These are phyloP conservation scores for Gryganskiella cystojenkinii DNA, from an alignment of 192 early-diverging fungal species.

Conservation along the genomic window DNA sequence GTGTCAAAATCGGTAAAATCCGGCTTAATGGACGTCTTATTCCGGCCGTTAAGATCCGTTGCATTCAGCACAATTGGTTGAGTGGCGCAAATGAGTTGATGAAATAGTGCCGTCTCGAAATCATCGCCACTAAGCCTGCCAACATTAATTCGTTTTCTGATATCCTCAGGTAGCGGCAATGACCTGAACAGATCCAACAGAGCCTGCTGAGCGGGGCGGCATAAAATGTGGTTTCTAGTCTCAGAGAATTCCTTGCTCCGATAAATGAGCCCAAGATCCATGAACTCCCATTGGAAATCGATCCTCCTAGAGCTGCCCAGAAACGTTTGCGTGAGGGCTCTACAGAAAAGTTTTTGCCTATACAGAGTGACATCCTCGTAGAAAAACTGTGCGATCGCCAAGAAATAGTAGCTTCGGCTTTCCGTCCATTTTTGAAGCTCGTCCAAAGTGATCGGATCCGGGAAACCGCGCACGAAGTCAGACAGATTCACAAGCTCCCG, in stretches of 20 bases:
- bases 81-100: conserved; percentile 19
- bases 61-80: conserved; percentile 14
- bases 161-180: conserved; percentile 19
- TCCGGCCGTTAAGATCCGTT: conserved; percentile 21
- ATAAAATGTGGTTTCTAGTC: conserved; percentile 32
- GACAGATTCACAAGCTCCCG: conserved; percentile 32
- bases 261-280: conserved; percentile 45
- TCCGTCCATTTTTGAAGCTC: conserved; percentile 11
- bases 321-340: conserved; percentile 33
- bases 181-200: conserved; percentile 42
- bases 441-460: conserved; percentile 2
- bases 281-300: conserved; percentile 43
- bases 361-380: background rate
- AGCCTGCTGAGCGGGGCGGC: conserved; percentile 27
- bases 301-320: conserved; percentile 10
- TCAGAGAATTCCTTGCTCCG: conserved; percentile 14
- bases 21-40: background rate
- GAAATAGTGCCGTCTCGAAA: conserved; percentile 35
- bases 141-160: conserved; percentile 10
- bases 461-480: conserved; percentile 2
- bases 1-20: conserved; percentile 9
- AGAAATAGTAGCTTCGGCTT: conserved; percentile 1
- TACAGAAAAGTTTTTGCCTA: conserved; percentile 12
- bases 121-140: conserved; percentile 19
- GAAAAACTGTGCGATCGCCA: conserved; percentile 8